These are phyloP conservation scores for Lachancea meyersii DNA, from an alignment of 805 yeast genomes.

Conservation along the genomic window DNA sequence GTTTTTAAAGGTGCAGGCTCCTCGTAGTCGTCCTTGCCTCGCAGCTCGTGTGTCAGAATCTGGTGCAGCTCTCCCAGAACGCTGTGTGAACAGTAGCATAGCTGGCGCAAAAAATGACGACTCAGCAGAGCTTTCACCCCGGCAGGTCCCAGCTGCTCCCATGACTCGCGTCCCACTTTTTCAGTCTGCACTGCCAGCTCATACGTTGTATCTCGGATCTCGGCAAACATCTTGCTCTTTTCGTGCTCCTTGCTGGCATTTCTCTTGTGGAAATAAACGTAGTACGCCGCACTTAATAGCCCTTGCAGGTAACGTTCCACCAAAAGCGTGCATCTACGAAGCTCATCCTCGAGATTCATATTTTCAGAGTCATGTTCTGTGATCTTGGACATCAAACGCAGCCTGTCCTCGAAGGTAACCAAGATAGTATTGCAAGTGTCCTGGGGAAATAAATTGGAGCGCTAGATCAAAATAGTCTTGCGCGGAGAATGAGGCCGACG, in stretches of 20 bases:
- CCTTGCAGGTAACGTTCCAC: background rate
- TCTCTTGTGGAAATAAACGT: slow-evolving; percentile 1
- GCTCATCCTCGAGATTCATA: background rate
- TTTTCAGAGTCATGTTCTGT: background rate
- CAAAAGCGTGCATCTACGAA: background rate
- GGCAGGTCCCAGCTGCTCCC: background rate
- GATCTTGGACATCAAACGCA: background rate
- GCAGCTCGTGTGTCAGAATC: background rate
- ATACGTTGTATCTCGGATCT: background rate
- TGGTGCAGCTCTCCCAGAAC: background rate
- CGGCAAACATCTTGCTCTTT: background rate
- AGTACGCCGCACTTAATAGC: background rate
- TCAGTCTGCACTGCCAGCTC: background rate
- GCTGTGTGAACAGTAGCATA: background rate
- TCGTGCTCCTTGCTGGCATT: background rate
- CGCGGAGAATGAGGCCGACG: too few species aligned
- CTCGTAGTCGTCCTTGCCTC: background rate
- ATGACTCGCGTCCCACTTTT: background rate
- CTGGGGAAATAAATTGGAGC: too few species aligned
- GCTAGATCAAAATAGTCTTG: too few species aligned
- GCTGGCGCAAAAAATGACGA: slow-evolving; percentile 1
- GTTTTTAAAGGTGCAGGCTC: background rate
- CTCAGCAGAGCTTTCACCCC: background rate
- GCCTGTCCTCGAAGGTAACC: background rate
- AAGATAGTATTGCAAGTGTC: too few species aligned